Base-by-base conservation (phyloP, 192 early-diverging fungal species). In the Funneliformis mosseae region DNA sequence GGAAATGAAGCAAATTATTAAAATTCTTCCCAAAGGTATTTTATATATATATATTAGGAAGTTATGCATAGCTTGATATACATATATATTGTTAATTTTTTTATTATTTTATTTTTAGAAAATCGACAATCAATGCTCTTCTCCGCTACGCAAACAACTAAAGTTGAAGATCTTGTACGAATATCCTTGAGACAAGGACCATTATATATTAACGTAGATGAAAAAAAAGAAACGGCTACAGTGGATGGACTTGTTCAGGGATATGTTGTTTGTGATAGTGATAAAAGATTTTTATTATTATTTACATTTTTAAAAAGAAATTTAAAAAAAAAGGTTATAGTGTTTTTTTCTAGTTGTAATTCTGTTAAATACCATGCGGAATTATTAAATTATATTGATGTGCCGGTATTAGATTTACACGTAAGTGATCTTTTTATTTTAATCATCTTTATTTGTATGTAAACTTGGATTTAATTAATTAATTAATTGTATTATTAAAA, bases 231-330 rank as follows among this genome's bases (percentile, higher is more conserved):
- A 42, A 93, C 88, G 39, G 94, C 98, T 0, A 99, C 98, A 42
- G 97, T 93, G 8, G 97, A 98, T 71, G 96, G 96, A 23, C 90
- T 99, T 63, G 96, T 98, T 79, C 98, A 99, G 83, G 98, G 98
- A 55, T 99, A 98, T 84, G 97, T 99, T 25, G 91, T 99, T 41
- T 96, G 95, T 84, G 94, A 95, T 21, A 91, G 90, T 66, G 97
- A 98, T 84, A 89, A 92, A 81, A 92, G 98, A 39, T 99, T 99
- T 89, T 84, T 99, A 84, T 91, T 99, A 45, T 88, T 99, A 61
- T 99, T 99, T 84, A 98, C 96, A n/a, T 98, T 99, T 88, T 89
- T 99, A 80, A 94, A 95, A 77, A 95, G 94, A 83, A 98, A 99
- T 86, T 88, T 96, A 75, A 97, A 97, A 87, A 99, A 98, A 88